Evolutionary conservation across 2,329 filamentous ascomycete genomes (phyloP).

Genomic region (Aspergillus jensenii): DNA sequence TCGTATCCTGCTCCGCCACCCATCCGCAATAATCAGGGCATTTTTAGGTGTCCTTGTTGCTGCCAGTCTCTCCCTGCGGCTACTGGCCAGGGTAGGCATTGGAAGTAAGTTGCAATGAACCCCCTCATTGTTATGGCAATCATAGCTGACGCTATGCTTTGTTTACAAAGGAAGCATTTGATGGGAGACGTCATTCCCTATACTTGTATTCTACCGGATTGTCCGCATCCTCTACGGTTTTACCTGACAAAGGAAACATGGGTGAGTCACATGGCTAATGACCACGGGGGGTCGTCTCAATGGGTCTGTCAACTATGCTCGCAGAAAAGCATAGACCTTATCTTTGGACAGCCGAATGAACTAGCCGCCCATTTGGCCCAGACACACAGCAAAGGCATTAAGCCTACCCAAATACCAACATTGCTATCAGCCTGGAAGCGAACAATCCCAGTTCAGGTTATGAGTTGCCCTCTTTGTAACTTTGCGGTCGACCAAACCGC

Average conservation of each 20-base stretch:
- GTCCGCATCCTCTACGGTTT: neutral
- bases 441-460: neutral
- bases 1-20: conserved; percentile 10
- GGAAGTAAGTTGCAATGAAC: conserved; percentile 8
- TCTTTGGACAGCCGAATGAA: neutral
- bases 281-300: neutral
- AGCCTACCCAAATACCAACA: neutral
- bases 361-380: neutral
- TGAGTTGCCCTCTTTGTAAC: neutral
- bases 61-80: conserved; percentile 8
- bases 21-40: neutral
- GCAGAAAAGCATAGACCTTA: neutral
- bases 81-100: neutral
- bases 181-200: conserved; percentile 6
- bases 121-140: no score
- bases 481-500: neutral
- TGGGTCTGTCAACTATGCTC: conserved; percentile 7
- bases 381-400: neutral
- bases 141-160: neutral
- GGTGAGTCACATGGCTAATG: conserved; percentile 2
- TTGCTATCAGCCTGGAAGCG: neutral
- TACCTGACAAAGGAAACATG: conserved; percentile 1
- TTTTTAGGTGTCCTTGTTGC: conserved; percentile 17
- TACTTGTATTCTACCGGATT: conserved; percentile 8
- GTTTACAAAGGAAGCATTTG: conserved; percentile 5